Base-by-base conservation (phyloP, 768 basidiomycete genomes). In the Hericium alpestre region DNA sequence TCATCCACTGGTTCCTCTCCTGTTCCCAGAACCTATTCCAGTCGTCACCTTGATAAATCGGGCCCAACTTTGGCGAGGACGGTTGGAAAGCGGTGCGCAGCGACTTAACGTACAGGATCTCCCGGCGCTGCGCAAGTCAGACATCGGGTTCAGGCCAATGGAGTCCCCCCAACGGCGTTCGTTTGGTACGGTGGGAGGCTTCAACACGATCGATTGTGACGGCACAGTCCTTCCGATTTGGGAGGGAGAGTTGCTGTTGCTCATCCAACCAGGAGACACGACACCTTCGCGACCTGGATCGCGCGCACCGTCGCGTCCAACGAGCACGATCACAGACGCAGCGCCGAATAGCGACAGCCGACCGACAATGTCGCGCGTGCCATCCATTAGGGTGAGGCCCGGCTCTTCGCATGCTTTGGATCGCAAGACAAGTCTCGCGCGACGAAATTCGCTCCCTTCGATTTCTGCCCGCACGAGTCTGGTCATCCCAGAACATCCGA, bases 301-400 rank as follows among this genome's bases (percentile, higher is more conserved):
- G 4, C 73, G 86, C 86, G 88, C 63, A 80, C 84, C 2, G 72
- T 80, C 48, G 69, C 76, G 20, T 78, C 82, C 56, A 63, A 67
- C 39, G 64, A 72, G 20, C 64, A 65, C 18, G 54, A 58, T 43
- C 77, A 66, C 8, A 39, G 61, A 62, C 41, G 40, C 20, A 37
- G 32, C 32, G 39, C 37, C 47, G 13, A 59, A 54, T 9, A 68
- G 79, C 13, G 80, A 76, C 11, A 22, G 22, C 22, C 22, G 49
- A 13, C 49, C 49, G 63, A 52, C 73, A 4, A 64, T 86, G 11
- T 71, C 73, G 15, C 79, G 89, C 11, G 76, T 79, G 9, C 87
- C 89, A 1, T 89, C 87, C 3, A 88, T 91, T 54, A 82, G 90
- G 18, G 86, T 90, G 50, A 87, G 84, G 59, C 82, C 89, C 0